Percentiles rank a stretch among this genome's conserved stretches.
phyloP scores from a whole-genome alignment of 108 stramenopile species.

The Fragilaria radians region DNA sequence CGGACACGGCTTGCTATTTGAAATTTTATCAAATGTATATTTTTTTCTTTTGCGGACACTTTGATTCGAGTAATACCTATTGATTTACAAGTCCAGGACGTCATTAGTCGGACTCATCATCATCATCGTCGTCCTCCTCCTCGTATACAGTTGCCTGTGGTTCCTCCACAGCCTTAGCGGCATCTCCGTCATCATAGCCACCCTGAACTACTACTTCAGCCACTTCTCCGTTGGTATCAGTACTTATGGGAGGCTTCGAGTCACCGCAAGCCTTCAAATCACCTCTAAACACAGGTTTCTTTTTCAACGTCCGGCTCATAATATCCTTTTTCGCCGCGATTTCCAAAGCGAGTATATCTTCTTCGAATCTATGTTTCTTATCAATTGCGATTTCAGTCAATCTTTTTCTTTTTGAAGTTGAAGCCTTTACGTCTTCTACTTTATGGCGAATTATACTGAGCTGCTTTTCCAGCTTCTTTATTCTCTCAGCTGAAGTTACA shows the following conservation, averaged over 20 bases:
- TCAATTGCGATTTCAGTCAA: constrained; percentile 18
- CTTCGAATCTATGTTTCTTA: background rate
- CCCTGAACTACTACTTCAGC: background rate
- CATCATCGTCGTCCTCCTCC: background rate
- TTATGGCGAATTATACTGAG: constrained; percentile 25
- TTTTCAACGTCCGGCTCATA: background rate
- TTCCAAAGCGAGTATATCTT: constrained; percentile 2
- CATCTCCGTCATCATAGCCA: background rate
- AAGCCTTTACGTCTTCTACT: constrained; percentile 16
- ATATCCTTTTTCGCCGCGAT: background rate
- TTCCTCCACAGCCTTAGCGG: background rate
- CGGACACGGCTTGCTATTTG: too few species aligned
- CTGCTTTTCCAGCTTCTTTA: constrained; percentile 21
- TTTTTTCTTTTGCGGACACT: too few species aligned
- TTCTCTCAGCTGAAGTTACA: constrained; percentile 49
- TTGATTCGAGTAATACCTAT: too few species aligned
- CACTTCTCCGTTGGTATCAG: background rate
- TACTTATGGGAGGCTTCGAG: background rate
- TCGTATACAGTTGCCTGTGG: background rate
- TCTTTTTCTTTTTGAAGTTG: constrained; percentile 10
- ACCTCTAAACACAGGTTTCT: background rate
- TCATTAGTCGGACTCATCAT: background rate
- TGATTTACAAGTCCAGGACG: too few species aligned
- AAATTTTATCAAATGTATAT: too few species aligned
- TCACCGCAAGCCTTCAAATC: background rate